Base-by-base conservation (phyloP, 2,329 filamentous ascomycete genomes). In the Monosporascus ibericus region DNA sequence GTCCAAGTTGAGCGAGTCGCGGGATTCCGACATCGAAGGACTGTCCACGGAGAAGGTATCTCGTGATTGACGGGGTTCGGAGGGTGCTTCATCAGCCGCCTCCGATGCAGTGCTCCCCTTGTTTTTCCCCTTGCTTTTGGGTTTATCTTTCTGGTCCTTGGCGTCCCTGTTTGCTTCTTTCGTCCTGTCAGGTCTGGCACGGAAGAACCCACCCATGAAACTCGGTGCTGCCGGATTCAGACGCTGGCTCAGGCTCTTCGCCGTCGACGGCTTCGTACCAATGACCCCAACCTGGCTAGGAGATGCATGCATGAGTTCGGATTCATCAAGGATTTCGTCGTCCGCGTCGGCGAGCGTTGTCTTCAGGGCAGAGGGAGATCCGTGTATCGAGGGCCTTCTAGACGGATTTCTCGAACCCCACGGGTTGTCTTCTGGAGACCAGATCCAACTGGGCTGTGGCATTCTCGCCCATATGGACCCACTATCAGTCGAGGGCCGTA, bases 211-310 rank as follows among this genome's bases (percentile, higher is more conserved):
- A 9, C 80, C 85, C 70, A 87, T 92, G 67, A 97, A 97, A 1
- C 87, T 89, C 8, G 92, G 92, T 0, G 92, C 94, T 6, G 89
- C 82, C 7, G 94, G 94, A 63, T 99, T 97, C 27, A 97, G 78
- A 62, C 70, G 85, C 72, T 68, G 84, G 69, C 65, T 85, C 73
- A 63, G 76, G 75, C 47, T 76, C 74, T 68, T 75, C 39, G 71
- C 60, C 6, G 66, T 68, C 5, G 73, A 72, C 2, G 87, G 90
- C 3, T 86, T 84, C 47, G 90, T 95, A 24, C 92, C 92, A 59
- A 97, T 96, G 1, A 86, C 79, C 22, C 84, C 83, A 2, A 86
- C 79, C 44, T 84, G 77, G 50, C 78, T 81, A 6, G 80, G 78
- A 14, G 78, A 76, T 1, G 76, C 75, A 48, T 81, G 73, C 2